Evolutionary conservation across 2,329 filamentous ascomycete species (phyloP).

Genomic region (Colletotrichum sp.): DNA sequence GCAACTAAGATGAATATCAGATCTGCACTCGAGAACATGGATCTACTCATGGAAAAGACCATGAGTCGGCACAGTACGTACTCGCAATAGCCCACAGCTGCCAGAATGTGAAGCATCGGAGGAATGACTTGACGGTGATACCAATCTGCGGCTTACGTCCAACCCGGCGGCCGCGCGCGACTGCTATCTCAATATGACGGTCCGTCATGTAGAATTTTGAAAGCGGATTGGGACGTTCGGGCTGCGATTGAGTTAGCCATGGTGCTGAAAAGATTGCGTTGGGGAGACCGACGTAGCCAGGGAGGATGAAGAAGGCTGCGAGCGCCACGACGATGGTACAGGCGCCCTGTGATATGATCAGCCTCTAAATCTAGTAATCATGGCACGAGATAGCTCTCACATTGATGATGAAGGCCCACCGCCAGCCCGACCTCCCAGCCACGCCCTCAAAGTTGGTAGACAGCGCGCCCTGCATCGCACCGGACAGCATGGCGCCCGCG

Average conservation of each 20-base stretch:
- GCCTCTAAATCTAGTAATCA: accelerated
- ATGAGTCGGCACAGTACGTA: not conserved
- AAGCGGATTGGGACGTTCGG: constrained; percentile 1
- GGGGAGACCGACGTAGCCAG: not conserved
- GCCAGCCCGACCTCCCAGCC: constrained; percentile 41
- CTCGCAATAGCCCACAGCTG: constrained; percentile 8
- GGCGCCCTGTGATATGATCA: not conserved
- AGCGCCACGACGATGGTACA: constrained; percentile 3
- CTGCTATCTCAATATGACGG: constrained; percentile 2
- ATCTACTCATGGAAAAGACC: not conserved
- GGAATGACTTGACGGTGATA: constrained; percentile 2
- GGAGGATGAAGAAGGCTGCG: constrained; percentile 9
- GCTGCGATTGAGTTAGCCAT: not conserved
- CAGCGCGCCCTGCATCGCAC: constrained; percentile 58
- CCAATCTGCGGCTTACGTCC: constrained; percentile 12
- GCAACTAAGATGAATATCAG: not conserved
- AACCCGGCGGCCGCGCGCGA: not conserved
- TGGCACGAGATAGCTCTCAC: not conserved
- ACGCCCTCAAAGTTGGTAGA: constrained; percentile 58
- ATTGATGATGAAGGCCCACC: constrained; percentile 47
- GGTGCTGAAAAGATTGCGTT: accelerated
- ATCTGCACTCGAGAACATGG: accelerated
- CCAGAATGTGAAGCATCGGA: constrained; percentile 10
- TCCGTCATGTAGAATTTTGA: constrained; percentile 6
- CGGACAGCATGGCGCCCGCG: constrained; percentile 59